A percentile compares a stretch with the other conserved stretches of the same genome.
Evolutionary conservation across 345 rosid species (phyloP).

Genomic region (Arabidopsis arenosa): DNA sequence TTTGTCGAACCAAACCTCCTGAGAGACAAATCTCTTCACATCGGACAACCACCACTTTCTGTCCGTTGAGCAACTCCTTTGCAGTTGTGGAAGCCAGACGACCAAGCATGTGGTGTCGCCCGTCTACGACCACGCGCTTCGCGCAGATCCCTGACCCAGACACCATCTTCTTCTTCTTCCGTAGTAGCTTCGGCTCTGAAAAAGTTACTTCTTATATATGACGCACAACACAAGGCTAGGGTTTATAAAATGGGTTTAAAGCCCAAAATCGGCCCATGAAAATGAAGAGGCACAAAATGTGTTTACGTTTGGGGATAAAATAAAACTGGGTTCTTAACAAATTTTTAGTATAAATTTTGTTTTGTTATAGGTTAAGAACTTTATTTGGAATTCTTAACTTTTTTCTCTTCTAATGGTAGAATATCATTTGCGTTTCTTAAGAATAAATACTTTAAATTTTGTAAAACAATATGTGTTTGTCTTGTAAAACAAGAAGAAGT

Average conservation of each 20-base stretch:
- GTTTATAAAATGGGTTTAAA: neutral
- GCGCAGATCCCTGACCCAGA: conserved; percentile 72
- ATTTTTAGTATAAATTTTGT: no score
- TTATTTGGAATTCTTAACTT: no score
- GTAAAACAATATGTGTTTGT: no score
- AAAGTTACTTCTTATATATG: neutral
- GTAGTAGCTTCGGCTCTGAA: neutral
- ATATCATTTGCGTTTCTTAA: no score
- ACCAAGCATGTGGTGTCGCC: conserved; percentile 74
- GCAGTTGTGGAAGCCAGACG: conserved; percentile 63
- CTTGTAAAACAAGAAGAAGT: no score
- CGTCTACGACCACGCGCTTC: conserved; percentile 72
- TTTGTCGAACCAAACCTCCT: conserved; percentile 73
- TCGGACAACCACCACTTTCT: conserved; percentile 68
- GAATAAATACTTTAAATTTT: no score
- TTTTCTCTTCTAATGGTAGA: no score
- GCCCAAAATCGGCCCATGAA: neutral
- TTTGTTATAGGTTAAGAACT: no score
- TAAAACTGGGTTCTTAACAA: no score
- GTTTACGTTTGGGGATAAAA: neutral
- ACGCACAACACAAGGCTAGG: neutral
- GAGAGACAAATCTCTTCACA: conserved; percentile 73
- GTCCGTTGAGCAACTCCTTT: conserved; percentile 75
- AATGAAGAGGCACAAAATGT: neutral
- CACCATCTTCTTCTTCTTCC: conserved; percentile 51